Evolutionary conservation across 352 stramenopile genomes (phyloP), one percentile per base, ranked within the genome.

Genomic region (Heterotrichella gracilis): DNA sequence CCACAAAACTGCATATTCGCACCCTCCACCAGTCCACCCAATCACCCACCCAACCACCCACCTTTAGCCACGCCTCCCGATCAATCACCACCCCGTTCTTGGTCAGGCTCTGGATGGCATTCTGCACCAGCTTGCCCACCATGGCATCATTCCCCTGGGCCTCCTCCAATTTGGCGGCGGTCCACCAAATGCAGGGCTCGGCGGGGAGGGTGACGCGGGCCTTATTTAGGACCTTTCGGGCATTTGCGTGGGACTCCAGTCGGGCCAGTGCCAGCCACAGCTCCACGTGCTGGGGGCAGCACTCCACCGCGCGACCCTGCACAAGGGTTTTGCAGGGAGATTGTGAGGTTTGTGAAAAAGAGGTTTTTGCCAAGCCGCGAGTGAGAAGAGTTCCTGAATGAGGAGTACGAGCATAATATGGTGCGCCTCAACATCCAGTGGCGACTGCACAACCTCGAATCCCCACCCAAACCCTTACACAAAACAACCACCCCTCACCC

Each of bases 271-370:
- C 91, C 21, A 99, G 79, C 92, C 92, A 99, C 75, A 99, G 82
- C 71, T 97, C 91, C 9, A 97, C 88, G 9, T 82, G 82, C 53
- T 95, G 81, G 0, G 93, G 93, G 0, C 98, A 87, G 70, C 90
- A 96, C 77, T 98, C 92, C 0, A 98, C 91, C n/a, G 93, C 93
- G 17, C 92, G 82, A n/a, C n/a, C n/a, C n/a, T n/a, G n/a, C n/a
- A n/a, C n/a, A n/a, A n/a, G n/a, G n/a, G n/a, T n/a, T n/a, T n/a
- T n/a, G n/a, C n/a, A n/a, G n/a, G n/a, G n/a, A n/a, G n/a, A n/a
- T n/a, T n/a, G n/a, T n/a, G n/a, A n/a, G n/a, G n/a, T n/a, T n/a
- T n/a, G n/a, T n/a, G n/a, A n/a, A n/a, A n/a, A n/a, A n/a, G n/a
- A n/a, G n/a, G n/a, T n/a, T n/a, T n/a, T n/a, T n/a, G n/a, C n/a